Percentiles rank a stretch among this genome's conserved stretches.
Conservation (phyloP, 2,329 filamentous ascomycete species). For the Botrytis squamosa region DNA sequence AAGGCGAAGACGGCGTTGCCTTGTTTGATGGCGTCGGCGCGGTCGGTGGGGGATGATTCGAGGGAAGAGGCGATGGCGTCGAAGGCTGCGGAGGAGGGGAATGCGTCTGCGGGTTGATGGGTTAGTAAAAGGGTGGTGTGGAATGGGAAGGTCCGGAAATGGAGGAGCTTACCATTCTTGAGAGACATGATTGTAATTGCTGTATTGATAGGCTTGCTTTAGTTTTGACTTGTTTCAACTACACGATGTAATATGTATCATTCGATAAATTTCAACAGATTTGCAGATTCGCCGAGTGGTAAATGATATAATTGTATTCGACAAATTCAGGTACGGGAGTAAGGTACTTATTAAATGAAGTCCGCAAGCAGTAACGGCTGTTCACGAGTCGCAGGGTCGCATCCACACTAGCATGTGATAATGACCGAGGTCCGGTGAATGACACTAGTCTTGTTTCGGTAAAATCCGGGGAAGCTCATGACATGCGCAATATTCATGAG, state of each 20-base stretch:
- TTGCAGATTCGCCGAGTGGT: background rate
- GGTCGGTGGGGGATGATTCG: constrained; percentile 64
- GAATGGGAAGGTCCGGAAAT: background rate
- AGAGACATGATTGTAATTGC: constrained; percentile 14
- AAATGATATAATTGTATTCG: background rate
- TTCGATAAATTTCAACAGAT: background rate
- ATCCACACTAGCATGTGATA: constrained; percentile 17
- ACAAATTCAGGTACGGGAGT: background rate
- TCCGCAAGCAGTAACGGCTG: background rate
- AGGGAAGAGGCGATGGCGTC: constrained; percentile 80
- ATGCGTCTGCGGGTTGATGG: constrained; percentile 57
- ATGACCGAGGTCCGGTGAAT: constrained; percentile 6
- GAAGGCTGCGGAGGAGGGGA: constrained; percentile 88
- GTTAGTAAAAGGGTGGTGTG: background rate
- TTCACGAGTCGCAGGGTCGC: background rate
- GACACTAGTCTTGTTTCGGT: constrained; percentile 3
- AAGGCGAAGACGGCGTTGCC: constrained; percentile 88
- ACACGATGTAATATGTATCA: background rate
- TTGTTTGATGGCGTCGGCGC: constrained; percentile 85
- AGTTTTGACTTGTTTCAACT: background rate
- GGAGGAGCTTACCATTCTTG: constrained; percentile 10
- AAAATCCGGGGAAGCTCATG: constrained; percentile 14
- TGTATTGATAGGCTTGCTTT: background rate
- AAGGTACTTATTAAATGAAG: background rate
- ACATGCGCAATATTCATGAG: background rate